Evolutionary conservation across 1,139 yeast genomes (phyloP).

Genomic region (Suhomyces chickasaworum): DNA sequence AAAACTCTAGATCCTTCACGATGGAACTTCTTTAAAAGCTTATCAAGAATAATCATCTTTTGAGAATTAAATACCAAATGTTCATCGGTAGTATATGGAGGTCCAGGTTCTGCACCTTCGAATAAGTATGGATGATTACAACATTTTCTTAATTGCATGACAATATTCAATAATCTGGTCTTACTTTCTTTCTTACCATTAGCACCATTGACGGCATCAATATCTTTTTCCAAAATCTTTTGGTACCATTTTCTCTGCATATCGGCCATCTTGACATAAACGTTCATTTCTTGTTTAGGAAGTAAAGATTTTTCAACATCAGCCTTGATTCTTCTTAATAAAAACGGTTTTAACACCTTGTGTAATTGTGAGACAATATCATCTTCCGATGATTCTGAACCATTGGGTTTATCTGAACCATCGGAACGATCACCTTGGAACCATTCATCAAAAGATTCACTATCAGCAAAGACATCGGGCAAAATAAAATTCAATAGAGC

Average conservation of each 20-base stretch:
- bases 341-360: slow-evolving; percentile 78
- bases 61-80: slow-evolving; percentile 74
- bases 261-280: slow-evolving; percentile 72
- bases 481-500: slow-evolving; percentile 72
- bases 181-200: slow-evolving; percentile 74
- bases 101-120: slow-evolving; percentile 89
- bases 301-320: slow-evolving; percentile 77
- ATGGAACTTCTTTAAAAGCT: slow-evolving; percentile 60
- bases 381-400: no score
- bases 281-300: slow-evolving; percentile 73
- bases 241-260: slow-evolving; percentile 81
- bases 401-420: no score
- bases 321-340: slow-evolving; percentile 72
- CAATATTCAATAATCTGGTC: slow-evolving; percentile 72
- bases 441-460: slow-evolving; percentile 76
- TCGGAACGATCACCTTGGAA: slow-evolving; percentile 38
- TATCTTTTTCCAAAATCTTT: slow-evolving; percentile 72
- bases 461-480: slow-evolving; percentile 78
- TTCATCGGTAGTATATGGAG: slow-evolving; percentile 82
- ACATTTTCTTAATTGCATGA: slow-evolving; percentile 81
- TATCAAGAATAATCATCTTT: slow-evolving; percentile 72
- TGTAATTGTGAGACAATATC: slow-evolving; percentile 83
- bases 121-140: slow-evolving; percentile 82
- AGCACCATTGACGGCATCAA: slow-evolving; percentile 82
- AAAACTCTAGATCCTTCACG: slow-evolving; percentile 74